Evolutionary conservation across 202 grass and related monocot genomes (phyloP), one percentile per base, ranked within the genome.

Genomic region (Schoenoplectus tabernaemontani): DNA sequence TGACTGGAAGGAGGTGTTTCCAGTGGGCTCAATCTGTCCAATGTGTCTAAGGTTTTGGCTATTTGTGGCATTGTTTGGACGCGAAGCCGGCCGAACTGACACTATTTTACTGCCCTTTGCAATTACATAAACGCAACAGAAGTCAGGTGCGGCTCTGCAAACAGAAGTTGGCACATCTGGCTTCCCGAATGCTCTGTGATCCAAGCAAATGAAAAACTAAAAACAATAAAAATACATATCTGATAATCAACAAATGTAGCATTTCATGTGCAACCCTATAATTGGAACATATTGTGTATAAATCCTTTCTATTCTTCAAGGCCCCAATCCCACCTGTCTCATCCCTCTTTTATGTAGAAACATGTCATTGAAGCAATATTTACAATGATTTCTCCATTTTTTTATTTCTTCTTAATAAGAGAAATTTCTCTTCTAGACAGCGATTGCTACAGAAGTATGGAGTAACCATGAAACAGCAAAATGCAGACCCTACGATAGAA

Each of bases 41-140:
- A 15, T 64, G 11, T 47, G 53, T 65, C 39, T 60, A 33, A 33
- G 22, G 41, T 46, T 60, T 64, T 78, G 80, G 78, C 77, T 61
- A 79, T 36, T 57, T 19, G 37, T 77, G 51, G 81, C 68, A 64
- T 50, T 70, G 67, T 68, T 89, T 86, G 81, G 84, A 13, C 82
- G 83, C 64, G 78, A 84, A 48, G 96, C 88, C 28, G 85, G 86
- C 28, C 85, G 89, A 65, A 95, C 86, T n/a, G 91, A 91, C 46
- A 86, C 91, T 15, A 91, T 62, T 81, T 98, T 98, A 53, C 70
- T 75, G 50, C 96, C 96, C 82, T 92, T 98, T 48, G 89, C 79
- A 88, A 98, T 95, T 11, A 98, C 82, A 78, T 92, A 98, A 9
- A 93, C 82, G 6, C 85, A 90, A 78, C 90, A 98, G 77, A 88